Conservation (phyloP, 768 basidiomycete species). For the Hortiboletus campestris region DNA sequence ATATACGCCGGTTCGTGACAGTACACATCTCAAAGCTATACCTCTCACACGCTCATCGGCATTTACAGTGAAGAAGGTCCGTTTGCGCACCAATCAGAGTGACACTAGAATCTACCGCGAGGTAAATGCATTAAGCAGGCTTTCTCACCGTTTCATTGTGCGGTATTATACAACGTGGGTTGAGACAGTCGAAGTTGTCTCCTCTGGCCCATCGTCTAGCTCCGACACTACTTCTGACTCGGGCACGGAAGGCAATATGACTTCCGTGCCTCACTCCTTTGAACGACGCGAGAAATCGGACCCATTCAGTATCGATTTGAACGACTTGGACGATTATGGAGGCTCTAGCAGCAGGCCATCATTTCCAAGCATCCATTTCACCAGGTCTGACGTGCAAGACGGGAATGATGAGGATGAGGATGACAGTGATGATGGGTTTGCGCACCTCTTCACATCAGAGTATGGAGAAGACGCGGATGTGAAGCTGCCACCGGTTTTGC, state of each 20-base stretch:
- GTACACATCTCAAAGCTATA: background rate
- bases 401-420: conserved; percentile 44
- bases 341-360: conserved; percentile 51
- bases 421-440: conserved; percentile 41
- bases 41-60: background rate
- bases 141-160: conserved; percentile 89
- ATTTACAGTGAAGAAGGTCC: conserved; percentile 79
- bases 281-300: conserved; percentile 46
- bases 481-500: conserved; percentile 31
- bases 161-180: conserved; percentile 92
- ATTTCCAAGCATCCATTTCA: conserved; percentile 88
- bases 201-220: conserved; percentile 48
- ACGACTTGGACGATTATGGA: conserved; percentile 58
- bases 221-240: conserved; percentile 38
- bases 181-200: conserved; percentile 59
- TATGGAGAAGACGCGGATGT: conserved; percentile 32
- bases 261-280: conserved; percentile 50
- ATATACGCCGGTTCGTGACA: conserved; percentile 70
- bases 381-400: conserved; percentile 41
- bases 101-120: conserved; percentile 89
- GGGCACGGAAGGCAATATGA: conserved; percentile 48
- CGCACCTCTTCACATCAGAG: conserved; percentile 36
- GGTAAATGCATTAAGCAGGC: conserved; percentile 81
- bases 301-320: conserved; percentile 64
- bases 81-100: conserved; percentile 71